A percentile compares a stretch with the other conserved stretches of the same genome.
phyloP scores from a whole-genome alignment of 768 basidiomycete genomes.

The Auricularia cornea region DNA sequence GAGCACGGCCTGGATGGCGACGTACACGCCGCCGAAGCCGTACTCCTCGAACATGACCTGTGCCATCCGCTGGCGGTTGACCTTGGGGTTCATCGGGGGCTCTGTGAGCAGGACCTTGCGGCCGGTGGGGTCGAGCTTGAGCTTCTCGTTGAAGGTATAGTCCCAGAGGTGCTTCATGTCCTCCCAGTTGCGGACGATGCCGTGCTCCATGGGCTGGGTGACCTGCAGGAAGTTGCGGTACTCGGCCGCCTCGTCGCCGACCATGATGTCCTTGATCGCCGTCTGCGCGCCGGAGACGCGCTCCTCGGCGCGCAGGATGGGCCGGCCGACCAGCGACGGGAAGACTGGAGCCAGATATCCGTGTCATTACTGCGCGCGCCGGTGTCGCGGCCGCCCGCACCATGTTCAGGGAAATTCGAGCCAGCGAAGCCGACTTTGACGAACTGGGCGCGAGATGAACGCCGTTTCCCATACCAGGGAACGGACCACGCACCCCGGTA shows the following conservation, averaged over 20 bases:
- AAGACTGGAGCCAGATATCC: conserved; percentile 51
- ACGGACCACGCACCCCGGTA: conserved; percentile 41
- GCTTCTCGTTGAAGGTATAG: conserved; percentile 96
- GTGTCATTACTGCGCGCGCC: background rate
- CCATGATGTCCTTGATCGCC: conserved; percentile 94
- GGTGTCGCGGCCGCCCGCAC: conserved; percentile 18
- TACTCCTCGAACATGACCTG: conserved; percentile 99
- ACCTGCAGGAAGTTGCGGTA: conserved; percentile 94
- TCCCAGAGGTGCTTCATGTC: conserved; percentile 99
- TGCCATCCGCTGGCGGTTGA: conserved; percentile 86
- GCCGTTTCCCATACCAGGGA: background rate
- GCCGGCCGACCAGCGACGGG: conserved; percentile 92
- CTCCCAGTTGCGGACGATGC: conserved; percentile 98
- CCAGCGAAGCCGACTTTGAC: conserved; percentile 59
- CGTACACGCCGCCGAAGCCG: conserved; percentile 90
- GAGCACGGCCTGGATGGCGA: conserved; percentile 97
- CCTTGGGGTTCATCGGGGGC: conserved; percentile 98
- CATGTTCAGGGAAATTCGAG: conserved; percentile 58
- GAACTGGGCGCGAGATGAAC: conserved; percentile 29
- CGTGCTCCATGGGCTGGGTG: conserved; percentile 98
- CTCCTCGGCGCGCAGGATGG: conserved; percentile 96
- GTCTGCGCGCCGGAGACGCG: conserved; percentile 60
- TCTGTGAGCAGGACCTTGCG: conserved; percentile 91
- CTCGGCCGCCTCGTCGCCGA: conserved; percentile 93
- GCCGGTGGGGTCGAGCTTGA: conserved; percentile 78